Evolutionary conservation across 192 early-diverging fungal species (phyloP).

Genomic region (Podochytrium sp.): DNA sequence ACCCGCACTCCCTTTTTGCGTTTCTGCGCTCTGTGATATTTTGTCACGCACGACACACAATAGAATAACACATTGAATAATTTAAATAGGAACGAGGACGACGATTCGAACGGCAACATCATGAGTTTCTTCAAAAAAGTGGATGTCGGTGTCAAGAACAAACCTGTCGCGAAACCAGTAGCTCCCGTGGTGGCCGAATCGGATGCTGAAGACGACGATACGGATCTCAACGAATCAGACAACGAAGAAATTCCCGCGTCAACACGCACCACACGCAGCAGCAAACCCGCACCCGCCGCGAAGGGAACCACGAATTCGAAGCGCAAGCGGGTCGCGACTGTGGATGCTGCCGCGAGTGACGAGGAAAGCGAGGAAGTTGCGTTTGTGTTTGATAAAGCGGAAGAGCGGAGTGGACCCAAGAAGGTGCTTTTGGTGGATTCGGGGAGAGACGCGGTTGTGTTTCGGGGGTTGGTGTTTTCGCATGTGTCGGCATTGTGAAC

Average conservation of each 20-base stretch:
- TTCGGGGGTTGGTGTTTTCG: not conserved
- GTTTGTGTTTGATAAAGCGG: not conserved
- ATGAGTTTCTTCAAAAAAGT: slow-evolving; percentile 14
- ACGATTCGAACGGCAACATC: slow-evolving; percentile 18
- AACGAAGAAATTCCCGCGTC: not conserved
- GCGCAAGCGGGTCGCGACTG: not conserved
- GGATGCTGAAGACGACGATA: slow-evolving; percentile 10
- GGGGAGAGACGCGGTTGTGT: not conserved
- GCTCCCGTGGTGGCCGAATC: too few relatives aligned
- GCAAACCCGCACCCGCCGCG: not conserved
- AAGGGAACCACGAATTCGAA: not conserved
- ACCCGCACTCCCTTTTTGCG: too few relatives aligned
- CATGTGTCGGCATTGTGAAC: slow-evolving; percentile 1
- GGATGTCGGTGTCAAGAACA: not conserved
- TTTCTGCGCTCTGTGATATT: not conserved
- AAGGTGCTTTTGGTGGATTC: slow-evolving; percentile 8
- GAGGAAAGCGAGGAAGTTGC: not conserved
- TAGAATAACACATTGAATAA: too few relatives aligned
- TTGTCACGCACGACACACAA: not conserved
- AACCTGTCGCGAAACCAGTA: not conserved
- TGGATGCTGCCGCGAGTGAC: not conserved
- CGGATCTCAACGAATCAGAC: not conserved
- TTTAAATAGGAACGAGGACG: too few relatives aligned
- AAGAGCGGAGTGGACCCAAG: not conserved
- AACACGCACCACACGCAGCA: not conserved